These are phyloP conservation scores for Glebionis coronaria DNA, from an alignment of 129 eudicot species.

Conservation along the genomic window DNA sequence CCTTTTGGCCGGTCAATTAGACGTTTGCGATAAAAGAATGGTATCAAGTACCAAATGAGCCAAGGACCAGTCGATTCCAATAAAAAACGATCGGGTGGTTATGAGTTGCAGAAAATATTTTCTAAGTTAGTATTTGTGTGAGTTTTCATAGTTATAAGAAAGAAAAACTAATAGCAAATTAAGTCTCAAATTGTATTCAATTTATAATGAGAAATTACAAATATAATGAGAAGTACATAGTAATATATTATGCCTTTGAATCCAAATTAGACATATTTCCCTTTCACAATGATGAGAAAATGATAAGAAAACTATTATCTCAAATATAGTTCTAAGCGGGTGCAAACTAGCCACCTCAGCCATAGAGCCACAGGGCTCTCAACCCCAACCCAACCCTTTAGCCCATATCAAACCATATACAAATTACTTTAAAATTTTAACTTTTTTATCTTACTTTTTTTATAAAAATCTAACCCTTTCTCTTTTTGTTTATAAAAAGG, in stretches of 20 bases:
- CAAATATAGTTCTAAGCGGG: conserved; percentile 55
- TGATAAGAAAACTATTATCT: conserved; percentile 17
- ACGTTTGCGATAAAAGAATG: too few species aligned
- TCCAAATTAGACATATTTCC: conserved; percentile 26
- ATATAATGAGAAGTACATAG: conserved; percentile 22
- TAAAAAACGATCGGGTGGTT: too few species aligned
- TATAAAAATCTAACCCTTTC: neutral
- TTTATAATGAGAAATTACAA: conserved; percentile 26
- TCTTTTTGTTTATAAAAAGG: neutral
- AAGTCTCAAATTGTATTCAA: conserved; percentile 11
- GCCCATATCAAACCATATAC: conserved; percentile 27
- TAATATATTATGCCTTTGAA: conserved; percentile 16
- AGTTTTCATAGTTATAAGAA: neutral
- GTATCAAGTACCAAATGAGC: too few species aligned
- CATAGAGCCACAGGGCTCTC: conserved; percentile 33
- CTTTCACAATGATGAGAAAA: conserved; percentile 10
- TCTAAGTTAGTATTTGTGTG: neutral
- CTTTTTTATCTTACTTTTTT: neutral
- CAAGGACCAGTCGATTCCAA: too few species aligned
- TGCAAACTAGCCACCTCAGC: conserved; percentile 72
- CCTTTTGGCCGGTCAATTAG: too few species aligned
- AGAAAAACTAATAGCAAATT: conserved; percentile 9
- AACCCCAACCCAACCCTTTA: conserved; percentile 17
- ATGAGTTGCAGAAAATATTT: too few species aligned
- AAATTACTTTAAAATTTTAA: conserved; percentile 10